Percentiles rank a stretch among this genome's conserved stretches.
These are phyloP conservation scores for Fusarium lateritium DNA, from an alignment of 2,329 filamentous ascomycete genomes.

Conservation along the genomic window DNA sequence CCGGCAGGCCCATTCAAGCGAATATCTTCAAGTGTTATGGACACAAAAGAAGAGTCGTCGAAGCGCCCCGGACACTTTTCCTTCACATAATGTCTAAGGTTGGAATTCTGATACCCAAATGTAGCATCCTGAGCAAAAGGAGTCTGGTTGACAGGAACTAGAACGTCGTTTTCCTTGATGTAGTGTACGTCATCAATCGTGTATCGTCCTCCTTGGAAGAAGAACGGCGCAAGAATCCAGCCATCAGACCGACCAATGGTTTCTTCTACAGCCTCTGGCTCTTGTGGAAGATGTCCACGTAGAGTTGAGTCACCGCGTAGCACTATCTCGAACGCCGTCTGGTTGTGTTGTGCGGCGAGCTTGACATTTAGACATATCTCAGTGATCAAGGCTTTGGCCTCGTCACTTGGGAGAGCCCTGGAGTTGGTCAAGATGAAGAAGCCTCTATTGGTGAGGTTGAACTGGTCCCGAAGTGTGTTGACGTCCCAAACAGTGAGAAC, in stretches of 20 bases:
- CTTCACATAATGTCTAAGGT: conserved; percentile 60
- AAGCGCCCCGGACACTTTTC: conserved; percentile 66
- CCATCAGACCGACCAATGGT: conserved; percentile 65
- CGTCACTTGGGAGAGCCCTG: conserved; percentile 64
- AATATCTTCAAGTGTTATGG: conserved; percentile 64
- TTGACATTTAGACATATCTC: conserved; percentile 66
- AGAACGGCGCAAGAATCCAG: conserved; percentile 71
- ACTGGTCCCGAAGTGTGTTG: conserved; percentile 55
- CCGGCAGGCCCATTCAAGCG: conserved; percentile 60
- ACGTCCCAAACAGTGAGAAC: conserved; percentile 69
- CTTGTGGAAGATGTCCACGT: conserved; percentile 69
- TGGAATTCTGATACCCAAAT: conserved; percentile 69
- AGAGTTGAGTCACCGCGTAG: conserved; percentile 70
- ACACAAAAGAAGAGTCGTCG: conserved; percentile 55
- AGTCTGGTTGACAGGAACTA: conserved; percentile 61
- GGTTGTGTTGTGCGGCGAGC: conserved; percentile 57
- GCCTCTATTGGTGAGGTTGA: conserved; percentile 57
- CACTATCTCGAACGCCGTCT: conserved; percentile 66
- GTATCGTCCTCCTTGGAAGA: conserved; percentile 69
- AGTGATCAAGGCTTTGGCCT: conserved; percentile 62
- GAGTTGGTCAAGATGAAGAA: conserved; percentile 75
- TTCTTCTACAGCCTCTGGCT: conserved; percentile 65
- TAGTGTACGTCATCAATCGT: conserved; percentile 72
- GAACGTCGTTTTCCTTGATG: conserved; percentile 63
- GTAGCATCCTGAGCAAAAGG: conserved; percentile 71